These are phyloP conservation scores for Platanus orientalis DNA, from an alignment of 164 flowering plant genomes.

Conservation along the genomic window DNA sequence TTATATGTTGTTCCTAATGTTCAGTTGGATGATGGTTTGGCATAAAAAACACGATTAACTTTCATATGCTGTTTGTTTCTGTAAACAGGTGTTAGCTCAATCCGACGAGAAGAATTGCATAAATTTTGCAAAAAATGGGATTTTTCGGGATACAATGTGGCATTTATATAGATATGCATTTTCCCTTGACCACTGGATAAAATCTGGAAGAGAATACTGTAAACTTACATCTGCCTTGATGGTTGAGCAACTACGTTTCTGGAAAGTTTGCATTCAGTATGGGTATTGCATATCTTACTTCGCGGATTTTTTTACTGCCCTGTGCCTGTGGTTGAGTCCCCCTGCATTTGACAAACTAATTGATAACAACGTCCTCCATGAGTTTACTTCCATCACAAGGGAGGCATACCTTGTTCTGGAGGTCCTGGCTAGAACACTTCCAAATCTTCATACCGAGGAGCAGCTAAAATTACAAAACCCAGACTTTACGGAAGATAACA, in stretches of 20 bases:
- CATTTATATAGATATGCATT: conserved; percentile 45
- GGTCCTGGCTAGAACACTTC: conserved; percentile 66
- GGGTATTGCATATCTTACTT: conserved; percentile 69
- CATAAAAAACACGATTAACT: conserved; percentile 2
- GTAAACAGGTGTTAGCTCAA: conserved; percentile 68
- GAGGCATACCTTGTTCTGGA: conserved; percentile 76
- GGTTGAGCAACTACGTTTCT: conserved; percentile 80
- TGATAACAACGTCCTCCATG: conserved; percentile 46
- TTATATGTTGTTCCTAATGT: not conserved
- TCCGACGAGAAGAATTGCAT: conserved; percentile 54
- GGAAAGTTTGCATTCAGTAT: conserved; percentile 75
- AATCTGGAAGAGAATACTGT: conserved; percentile 54
- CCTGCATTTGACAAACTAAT: conserved; percentile 58
- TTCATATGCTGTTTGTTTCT: conserved; percentile 9
- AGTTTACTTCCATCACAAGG: conserved; percentile 53
- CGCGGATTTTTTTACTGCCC: conserved; percentile 53
- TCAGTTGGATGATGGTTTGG: not conserved
- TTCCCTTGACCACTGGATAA: conserved; percentile 68
- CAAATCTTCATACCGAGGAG: conserved; percentile 41
- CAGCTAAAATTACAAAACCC: conserved; percentile 12
- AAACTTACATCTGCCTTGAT: conserved; percentile 60
- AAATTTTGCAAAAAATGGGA: conserved; percentile 48
- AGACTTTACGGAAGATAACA: conserved; percentile 22
- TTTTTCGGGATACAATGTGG: conserved; percentile 48
- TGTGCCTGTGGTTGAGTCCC: conserved; percentile 80